Percentiles rank a stretch among this genome's conserved stretches.
Evolutionary conservation across 225 moss, liverwort and hornwort genomes (phyloP).

Genomic region (Rhytidiadelphus loreus): DNA sequence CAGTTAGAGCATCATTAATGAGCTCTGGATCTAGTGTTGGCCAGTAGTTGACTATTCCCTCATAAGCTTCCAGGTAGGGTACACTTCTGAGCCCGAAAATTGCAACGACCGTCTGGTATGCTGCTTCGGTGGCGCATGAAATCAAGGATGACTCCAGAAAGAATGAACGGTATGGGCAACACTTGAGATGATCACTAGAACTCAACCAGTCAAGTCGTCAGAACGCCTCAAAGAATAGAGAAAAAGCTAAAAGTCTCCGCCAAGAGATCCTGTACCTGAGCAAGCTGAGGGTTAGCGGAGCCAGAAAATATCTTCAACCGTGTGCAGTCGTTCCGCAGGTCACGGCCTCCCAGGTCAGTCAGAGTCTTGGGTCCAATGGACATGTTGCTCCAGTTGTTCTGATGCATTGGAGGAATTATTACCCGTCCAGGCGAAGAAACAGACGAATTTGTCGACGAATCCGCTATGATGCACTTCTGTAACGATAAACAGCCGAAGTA

Average conservation of each 20-base stretch:
- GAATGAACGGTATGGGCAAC: background rate
- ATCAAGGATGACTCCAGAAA: background rate
- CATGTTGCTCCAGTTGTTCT: conserved; percentile 43
- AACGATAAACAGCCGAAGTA: background rate
- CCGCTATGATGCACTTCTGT: conserved; percentile 33
- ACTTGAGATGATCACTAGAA: background rate
- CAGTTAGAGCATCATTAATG: background rate
- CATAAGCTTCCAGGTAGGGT: background rate
- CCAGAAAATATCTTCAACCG: conserved; percentile 96
- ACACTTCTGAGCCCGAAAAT: background rate
- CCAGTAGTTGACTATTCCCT: background rate
- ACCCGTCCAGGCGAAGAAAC: conserved; percentile 64
- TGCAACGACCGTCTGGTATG: background rate
- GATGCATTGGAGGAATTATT: conserved; percentile 42
- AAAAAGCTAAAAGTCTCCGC: background rate
- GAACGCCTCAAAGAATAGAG: background rate
- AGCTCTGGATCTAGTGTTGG: background rate
- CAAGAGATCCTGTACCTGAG: conserved; percentile 44
- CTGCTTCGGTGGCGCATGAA: background rate
- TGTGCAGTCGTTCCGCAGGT: conserved; percentile 32
- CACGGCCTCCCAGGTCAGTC: conserved; percentile 42
- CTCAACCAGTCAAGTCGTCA: background rate
- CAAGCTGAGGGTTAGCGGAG: conserved; percentile 68
- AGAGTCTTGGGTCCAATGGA: conserved; percentile 40
- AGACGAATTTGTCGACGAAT: conserved; percentile 27